phyloP scores from a whole-genome alignment of 805 yeast species.

The Dipodascus albidus region DNA sequence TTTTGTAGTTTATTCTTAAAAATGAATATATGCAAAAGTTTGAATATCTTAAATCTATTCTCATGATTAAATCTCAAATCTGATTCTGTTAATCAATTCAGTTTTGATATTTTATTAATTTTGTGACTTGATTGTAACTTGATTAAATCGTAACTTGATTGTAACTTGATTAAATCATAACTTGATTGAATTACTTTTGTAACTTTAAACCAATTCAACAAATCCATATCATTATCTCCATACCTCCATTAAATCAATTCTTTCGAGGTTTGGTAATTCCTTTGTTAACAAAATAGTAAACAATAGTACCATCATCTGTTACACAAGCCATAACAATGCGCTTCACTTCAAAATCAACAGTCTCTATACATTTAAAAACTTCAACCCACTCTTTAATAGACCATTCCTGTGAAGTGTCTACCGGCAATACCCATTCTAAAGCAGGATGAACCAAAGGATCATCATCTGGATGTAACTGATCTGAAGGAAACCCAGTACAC shows the following conservation, averaged over 20 bases:
- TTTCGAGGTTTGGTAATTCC: slow-evolving; percentile 30
- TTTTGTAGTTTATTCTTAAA: too few relatives aligned
- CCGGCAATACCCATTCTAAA: slow-evolving; percentile 20
- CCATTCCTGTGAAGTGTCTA: slow-evolving; percentile 21
- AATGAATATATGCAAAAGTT: too few relatives aligned
- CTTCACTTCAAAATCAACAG: slow-evolving; percentile 5
- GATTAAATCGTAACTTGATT: too few relatives aligned
- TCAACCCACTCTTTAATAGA: slow-evolving; percentile 23
- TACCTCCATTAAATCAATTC: slow-evolving; percentile 15
- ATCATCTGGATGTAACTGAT: slow-evolving; percentile 26
- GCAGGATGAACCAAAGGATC: slow-evolving; percentile 1
- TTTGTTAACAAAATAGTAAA: slow-evolving; percentile 29
- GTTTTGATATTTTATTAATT: too few relatives aligned
- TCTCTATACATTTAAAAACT: slow-evolving; percentile 20
- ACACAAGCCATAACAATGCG: slow-evolving; percentile 31
- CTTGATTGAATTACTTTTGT: too few relatives aligned
- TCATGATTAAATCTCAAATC: too few relatives aligned
- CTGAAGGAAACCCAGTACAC: slow-evolving; percentile 25
- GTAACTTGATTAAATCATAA: too few relatives aligned
- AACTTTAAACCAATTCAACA: too few relatives aligned
- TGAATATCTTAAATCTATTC: too few relatives aligned
- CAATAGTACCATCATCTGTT: slow-evolving; percentile 32
- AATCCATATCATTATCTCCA: too few relatives aligned
- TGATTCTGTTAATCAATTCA: too few relatives aligned
- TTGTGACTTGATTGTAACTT: too few relatives aligned